These are phyloP conservation scores for Termitomyces sp. DNA, from an alignment of 768 basidiomycete genomes.

Conservation along the genomic window DNA sequence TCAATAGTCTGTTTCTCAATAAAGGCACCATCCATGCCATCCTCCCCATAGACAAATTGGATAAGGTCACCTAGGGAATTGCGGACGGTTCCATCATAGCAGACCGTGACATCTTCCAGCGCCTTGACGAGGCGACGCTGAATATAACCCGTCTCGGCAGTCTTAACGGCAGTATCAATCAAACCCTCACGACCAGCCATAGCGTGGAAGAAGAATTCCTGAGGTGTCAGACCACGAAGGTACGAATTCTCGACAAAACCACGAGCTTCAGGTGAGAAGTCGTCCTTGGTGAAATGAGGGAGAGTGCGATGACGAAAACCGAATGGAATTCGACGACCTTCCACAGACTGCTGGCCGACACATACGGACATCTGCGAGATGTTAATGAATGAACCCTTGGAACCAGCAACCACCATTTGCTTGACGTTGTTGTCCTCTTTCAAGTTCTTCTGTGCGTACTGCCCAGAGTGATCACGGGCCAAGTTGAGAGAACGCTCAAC, in stretches of 20 bases:
- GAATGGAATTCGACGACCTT: constrained; percentile 97
- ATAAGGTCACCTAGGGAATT: constrained; percentile 96
- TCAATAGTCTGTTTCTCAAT: constrained; percentile 96
- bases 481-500: constrained; percentile 90
- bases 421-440: constrained; percentile 99
- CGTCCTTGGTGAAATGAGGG: constrained; percentile 98
- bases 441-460: constrained; percentile 93
- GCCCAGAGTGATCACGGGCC: constrained; percentile 94
- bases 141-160: constrained; percentile 98
- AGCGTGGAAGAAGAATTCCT: constrained; percentile 99
- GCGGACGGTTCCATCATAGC: constrained; percentile 96
- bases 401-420: constrained; percentile 99
- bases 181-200: constrained; percentile 99
- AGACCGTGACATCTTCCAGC: constrained; percentile 94
- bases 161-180: constrained; percentile 99
- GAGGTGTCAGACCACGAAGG: constrained; percentile 91
- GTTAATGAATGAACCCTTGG: constrained; percentile 99
- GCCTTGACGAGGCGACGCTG: constrained; percentile 98
- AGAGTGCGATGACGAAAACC: constrained; percentile 96
- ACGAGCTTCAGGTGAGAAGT: constrained; percentile 95
- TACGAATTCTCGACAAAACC: constrained; percentile 99
- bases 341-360: constrained; percentile 97
- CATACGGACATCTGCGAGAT: constrained; percentile 99
- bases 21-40: constrained; percentile 97
- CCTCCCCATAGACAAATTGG: constrained; percentile 97